Evolutionary conservation across 108 stramenopile species (phyloP).

Genomic region (Heterococcus sp.): DNA sequence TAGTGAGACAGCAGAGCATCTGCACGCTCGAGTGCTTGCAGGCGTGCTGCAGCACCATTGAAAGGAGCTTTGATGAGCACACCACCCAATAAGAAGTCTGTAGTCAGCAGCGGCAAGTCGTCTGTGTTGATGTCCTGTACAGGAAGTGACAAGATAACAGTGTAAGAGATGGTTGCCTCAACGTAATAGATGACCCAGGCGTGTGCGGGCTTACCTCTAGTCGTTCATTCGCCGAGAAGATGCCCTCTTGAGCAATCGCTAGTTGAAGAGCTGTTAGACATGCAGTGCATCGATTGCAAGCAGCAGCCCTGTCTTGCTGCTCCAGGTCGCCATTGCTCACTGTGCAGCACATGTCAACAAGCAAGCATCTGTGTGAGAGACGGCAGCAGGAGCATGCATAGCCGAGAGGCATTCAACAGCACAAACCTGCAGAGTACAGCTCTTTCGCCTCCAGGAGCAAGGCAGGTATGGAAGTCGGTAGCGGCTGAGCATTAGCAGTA

Average conservation of each 20-base stretch:
- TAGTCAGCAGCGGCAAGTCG: slow-evolving; percentile 16
- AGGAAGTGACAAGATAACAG: not conserved
- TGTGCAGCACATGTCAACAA: too few species aligned
- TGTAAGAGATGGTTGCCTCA: not conserved
- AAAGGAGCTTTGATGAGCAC: slow-evolving; percentile 26
- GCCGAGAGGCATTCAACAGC: not conserved
- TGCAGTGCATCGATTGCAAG: not conserved
- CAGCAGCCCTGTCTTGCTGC: not conserved
- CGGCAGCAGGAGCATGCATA: too few species aligned
- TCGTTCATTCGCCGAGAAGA: not conserved
- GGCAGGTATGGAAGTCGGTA: not conserved
- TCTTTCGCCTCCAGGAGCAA: not conserved
- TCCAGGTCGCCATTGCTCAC: not conserved
- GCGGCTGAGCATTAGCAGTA: not conserved
- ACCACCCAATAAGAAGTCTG: slow-evolving; percentile 31
- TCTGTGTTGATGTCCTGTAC: slow-evolving; percentile 24
- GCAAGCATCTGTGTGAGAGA: too few species aligned
- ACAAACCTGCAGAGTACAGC: not conserved
- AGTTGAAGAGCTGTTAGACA: not conserved
- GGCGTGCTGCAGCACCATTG: not conserved
- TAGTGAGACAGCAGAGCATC: slow-evolving; percentile 28
- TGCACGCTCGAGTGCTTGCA: slow-evolving; percentile 1
- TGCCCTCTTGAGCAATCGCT: not conserved
- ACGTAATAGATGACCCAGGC: not conserved
- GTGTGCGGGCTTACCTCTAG: not conserved